Conservation (phyloP, 495 filamentous ascomycete genomes). For the Penicillium parvum region DNA sequence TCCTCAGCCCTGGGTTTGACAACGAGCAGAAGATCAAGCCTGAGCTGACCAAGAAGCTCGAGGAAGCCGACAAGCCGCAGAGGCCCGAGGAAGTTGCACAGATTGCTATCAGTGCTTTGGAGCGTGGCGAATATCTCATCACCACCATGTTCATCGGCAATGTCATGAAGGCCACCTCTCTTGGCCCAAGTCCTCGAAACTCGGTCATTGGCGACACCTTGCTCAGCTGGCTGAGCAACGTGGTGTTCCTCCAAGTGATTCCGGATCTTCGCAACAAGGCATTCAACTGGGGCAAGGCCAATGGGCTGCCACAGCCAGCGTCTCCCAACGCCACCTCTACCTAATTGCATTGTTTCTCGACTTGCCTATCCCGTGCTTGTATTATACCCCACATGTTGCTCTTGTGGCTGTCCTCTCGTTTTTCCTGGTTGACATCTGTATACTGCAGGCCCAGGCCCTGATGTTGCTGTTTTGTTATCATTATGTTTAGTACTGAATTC, state of each 20-base stretch:
- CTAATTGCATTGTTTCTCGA: not conserved
- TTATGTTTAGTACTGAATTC: no score
- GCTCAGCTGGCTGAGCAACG: constrained; percentile 41
- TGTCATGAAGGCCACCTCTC: constrained; percentile 57
- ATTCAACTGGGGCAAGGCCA: constrained; percentile 42
- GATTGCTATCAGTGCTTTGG: constrained; percentile 65
- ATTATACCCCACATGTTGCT: constrained; percentile 23
- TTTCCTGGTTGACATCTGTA: no score
- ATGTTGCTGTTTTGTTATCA: not conserved
- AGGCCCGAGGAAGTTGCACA: constrained; percentile 71
- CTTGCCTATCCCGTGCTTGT: constrained; percentile 4
- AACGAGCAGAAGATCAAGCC: constrained; percentile 80
- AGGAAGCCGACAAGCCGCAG: constrained; percentile 76
- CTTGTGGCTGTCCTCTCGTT: constrained; percentile 6
- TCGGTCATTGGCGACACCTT: constrained; percentile 38
- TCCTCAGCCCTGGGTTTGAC: constrained; percentile 69
- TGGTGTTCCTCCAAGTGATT: constrained; percentile 41
- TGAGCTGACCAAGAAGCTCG: constrained; percentile 71
- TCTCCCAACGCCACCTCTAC: not conserved
- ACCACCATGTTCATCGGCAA: constrained; percentile 62
- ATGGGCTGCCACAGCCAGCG: constrained; percentile 28
- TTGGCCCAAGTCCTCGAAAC: constrained; percentile 43
- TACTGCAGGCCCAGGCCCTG: no score
- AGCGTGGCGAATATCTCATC: constrained; percentile 74
- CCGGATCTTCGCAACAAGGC: constrained; percentile 42